Evolutionary conservation across 169 alveolate species (phyloP), one percentile per base, ranked within the genome.

Genomic region (Plasmodium knowlesi): DNA sequence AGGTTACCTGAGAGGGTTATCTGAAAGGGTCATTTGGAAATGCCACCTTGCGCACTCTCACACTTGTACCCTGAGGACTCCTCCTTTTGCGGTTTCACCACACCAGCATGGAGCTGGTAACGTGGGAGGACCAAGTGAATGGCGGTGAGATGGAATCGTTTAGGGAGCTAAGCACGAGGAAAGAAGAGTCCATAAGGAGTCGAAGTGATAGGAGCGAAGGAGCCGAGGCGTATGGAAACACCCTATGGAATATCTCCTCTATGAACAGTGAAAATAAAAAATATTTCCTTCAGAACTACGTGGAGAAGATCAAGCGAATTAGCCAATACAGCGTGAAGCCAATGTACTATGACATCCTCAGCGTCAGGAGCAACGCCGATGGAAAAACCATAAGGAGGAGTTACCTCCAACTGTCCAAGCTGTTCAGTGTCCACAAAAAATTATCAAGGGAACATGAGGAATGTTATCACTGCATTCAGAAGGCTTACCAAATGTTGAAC

Each of bases 371-470:
- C 78, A 86, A 86, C 1, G 54, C 86, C 3, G 86, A 86, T 50
- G 39, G 25, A 32, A 86, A 86, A 78, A 86, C 53, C 1, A 86
- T 86, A n/a, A 46, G 93, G n/a, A 86, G 46, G 80, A 86, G 93
- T 30, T 86, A 86, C 67, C 80, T 86, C 57, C 70, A 37, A 32
- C 43, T 86, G 30, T 86, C 93, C 10, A 86, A 86, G 39, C 46
- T 86, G 25, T 86, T 86, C 30, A 78, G 81, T 32, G 93, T 86
- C 16, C 79, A 86, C 80, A 86, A 76, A n/a, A 86, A 86, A n/a
- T 12, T 86, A 32, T 78, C 93, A 19, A 54, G 78, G n/a, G 93
- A 86, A 54, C 81, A 86, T 50, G 93, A 86, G 76, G 88, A 86
- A 50, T 74, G 81, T 28, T 86, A 86, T 70, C 43, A 37, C 25